A percentile compares a stretch with the other conserved stretches of the same genome.
Evolutionary conservation across 306 rosid species (phyloP).

Genomic region (Betula pendula): DNA sequence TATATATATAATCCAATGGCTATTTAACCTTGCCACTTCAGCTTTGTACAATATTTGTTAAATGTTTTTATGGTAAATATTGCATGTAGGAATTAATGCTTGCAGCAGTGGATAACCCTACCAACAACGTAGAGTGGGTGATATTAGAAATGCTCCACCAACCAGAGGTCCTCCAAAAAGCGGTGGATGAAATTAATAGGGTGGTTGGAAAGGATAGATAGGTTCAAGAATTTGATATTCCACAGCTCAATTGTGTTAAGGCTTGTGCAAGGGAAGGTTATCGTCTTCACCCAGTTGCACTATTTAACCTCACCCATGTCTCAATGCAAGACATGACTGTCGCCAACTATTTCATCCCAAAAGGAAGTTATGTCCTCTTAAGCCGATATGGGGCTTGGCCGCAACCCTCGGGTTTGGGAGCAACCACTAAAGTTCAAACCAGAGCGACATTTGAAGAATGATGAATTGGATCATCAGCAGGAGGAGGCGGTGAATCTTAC

Average conservation of each 20-base stretch:
- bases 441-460: constrained; percentile 20
- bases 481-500: neutral
- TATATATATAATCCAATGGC: too few relatives aligned
- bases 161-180: constrained; percentile 31
- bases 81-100: neutral
- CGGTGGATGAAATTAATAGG: constrained; percentile 34
- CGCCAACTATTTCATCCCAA: constrained; percentile 40
- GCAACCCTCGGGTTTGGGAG: constrained; percentile 38
- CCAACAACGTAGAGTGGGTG: constrained; percentile 41
- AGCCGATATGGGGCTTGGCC: constrained; percentile 35
- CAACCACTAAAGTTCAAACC: constrained; percentile 41
- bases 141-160: constrained; percentile 46
- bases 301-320: constrained; percentile 46
- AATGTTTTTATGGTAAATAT: too few relatives aligned
- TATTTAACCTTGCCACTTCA: too few relatives aligned
- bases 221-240: constrained; percentile 46
- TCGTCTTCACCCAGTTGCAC: constrained; percentile 44
- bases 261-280: constrained; percentile 49
- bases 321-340: constrained; percentile 24
- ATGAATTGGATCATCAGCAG: neutral
- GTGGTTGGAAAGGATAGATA: constrained; percentile 33
- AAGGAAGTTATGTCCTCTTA: constrained; percentile 44
- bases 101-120: constrained; percentile 44
- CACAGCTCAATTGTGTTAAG: constrained; percentile 37
- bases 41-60: too few relatives aligned